phyloP scores from a whole-genome alignment of 1,284 basidiomycete genomes.

The Moesziomyces parantarcticus region DNA sequence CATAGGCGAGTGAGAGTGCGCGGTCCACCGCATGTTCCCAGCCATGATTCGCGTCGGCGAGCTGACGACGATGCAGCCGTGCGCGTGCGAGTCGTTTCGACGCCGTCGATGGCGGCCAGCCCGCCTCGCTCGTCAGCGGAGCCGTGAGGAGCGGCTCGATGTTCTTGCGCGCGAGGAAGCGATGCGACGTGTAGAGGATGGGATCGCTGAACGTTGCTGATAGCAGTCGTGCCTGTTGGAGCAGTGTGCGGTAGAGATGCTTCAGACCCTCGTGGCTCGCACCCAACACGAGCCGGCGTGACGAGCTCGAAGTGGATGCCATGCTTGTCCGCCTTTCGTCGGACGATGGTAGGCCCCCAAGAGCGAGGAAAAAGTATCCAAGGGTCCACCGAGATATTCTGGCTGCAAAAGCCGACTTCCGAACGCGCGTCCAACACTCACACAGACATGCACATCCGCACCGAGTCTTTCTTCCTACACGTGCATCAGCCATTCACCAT shows the following conservation, averaged over 20 bases:
- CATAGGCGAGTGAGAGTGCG: constrained; percentile 32
- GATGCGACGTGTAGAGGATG: constrained; percentile 26
- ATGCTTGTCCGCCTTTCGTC: neutral
- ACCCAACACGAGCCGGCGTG: constrained; percentile 1
- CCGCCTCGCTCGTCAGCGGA: neutral
- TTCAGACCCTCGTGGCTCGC: constrained; percentile 17
- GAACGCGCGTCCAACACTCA: neutral
- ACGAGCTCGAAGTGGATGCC: constrained; percentile 16
- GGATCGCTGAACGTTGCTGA: constrained; percentile 26
- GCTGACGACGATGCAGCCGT: constrained; percentile 26
- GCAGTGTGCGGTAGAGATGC: constrained; percentile 37
- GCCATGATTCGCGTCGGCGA: constrained; percentile 42
- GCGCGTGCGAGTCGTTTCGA: constrained; percentile 15
- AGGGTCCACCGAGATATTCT: neutral
- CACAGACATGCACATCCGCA: neutral
- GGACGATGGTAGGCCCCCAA: neutral
- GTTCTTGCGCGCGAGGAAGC: constrained; percentile 32
- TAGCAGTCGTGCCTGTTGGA: constrained; percentile 37
- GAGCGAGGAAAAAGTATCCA: neutral
- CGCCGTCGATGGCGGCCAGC: constrained; percentile 12
- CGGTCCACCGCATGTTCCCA: constrained; percentile 39
- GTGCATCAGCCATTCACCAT: neutral
- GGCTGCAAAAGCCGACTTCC: constrained; percentile 15
- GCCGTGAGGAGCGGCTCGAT: constrained; percentile 31
- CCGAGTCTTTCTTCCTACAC: neutral